Evolutionary conservation across 2,329 filamentous ascomycete genomes (phyloP).

Genomic region (Penicillium aurantiogriseum): DNA sequence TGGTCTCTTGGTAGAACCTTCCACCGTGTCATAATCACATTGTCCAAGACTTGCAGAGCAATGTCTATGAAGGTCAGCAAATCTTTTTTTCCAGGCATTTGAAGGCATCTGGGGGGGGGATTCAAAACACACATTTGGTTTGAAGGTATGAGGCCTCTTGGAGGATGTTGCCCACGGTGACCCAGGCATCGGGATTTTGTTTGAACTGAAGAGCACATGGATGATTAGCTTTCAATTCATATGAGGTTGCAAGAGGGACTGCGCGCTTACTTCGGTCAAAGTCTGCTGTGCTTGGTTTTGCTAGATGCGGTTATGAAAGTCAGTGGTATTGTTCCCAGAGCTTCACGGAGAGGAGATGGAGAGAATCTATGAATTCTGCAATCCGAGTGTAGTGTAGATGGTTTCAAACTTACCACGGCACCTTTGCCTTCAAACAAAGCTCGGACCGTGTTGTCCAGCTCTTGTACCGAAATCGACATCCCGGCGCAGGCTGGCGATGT

Average conservation of each 20-base stretch:
- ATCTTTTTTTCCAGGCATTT: not conserved
- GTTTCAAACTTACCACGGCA: slow-evolving; percentile 66
- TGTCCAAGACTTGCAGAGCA: slow-evolving; percentile 92
- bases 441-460: slow-evolving; percentile 94
- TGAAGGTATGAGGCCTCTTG: slow-evolving; percentile 89
- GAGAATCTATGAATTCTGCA: not conserved
- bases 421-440: slow-evolving; percentile 97
- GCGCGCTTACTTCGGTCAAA: slow-evolving; percentile 75
- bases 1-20: slow-evolving; percentile 95
- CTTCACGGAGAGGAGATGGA: not conserved
- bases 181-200: slow-evolving; percentile 96
- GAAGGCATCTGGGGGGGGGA: not conserved
- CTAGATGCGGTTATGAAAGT: slow-evolving; percentile 51
- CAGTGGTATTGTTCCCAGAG: slow-evolving; percentile 9
- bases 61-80: slow-evolving; percentile 62
- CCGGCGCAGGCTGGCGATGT: slow-evolving; percentile 35
- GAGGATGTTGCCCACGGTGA: slow-evolving; percentile 94
- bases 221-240: not conserved
- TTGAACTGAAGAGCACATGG: slow-evolving; percentile 70
- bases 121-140: slow-evolving; percentile 76
- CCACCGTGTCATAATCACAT: slow-evolving; percentile 98
- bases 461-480: slow-evolving; percentile 75
- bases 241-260: not conserved
- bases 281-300: slow-evolving; percentile 95
- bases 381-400: not conserved